Evolutionary conservation across 1,284 basidiomycete genomes (phyloP).

Genomic region (Trametes polyzona): DNA sequence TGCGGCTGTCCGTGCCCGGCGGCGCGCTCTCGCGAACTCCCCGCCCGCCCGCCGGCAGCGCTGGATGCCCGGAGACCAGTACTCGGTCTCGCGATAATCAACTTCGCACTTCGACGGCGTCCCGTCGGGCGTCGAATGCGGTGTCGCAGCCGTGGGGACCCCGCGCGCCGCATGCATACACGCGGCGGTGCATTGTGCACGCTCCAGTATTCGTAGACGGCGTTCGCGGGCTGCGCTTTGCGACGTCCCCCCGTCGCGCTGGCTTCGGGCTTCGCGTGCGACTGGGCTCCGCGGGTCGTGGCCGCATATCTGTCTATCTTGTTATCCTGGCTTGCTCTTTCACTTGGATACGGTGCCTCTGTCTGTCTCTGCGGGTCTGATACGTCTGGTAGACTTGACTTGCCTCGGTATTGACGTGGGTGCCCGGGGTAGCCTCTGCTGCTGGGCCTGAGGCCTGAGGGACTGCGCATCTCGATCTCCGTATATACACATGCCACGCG

Average conservation of each 20-base stretch:
- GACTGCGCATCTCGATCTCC: not conserved
- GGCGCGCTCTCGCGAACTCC: too few species aligned
- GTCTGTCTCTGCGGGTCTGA: not conserved
- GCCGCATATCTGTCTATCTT: not conserved
- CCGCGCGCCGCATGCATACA: not conserved
- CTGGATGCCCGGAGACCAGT: not conserved
- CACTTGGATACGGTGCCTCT: not conserved
- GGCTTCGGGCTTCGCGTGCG: not conserved
- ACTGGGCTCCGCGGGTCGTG: not conserved
- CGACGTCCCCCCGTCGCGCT: not conserved
- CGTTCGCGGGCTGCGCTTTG: conserved; percentile 16
- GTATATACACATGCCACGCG: not conserved
- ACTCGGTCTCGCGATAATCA: not conserved
- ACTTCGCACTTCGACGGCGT: not conserved
- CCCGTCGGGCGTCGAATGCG: not conserved
- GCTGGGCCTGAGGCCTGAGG: not conserved
- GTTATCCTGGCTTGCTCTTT: not conserved
- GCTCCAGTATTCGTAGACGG: too few species aligned
- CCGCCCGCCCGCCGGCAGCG: not conserved
- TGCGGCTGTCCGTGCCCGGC: too few species aligned
- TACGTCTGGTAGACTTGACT: too few species aligned
- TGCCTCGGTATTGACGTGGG: too few species aligned
- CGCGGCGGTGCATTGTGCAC: too few species aligned
- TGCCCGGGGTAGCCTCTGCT: not conserved
- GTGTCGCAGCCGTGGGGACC: not conserved